Evolutionary conservation across 176 grass and related monocot species (phyloP).

Genomic region (Poa pratensis): DNA sequence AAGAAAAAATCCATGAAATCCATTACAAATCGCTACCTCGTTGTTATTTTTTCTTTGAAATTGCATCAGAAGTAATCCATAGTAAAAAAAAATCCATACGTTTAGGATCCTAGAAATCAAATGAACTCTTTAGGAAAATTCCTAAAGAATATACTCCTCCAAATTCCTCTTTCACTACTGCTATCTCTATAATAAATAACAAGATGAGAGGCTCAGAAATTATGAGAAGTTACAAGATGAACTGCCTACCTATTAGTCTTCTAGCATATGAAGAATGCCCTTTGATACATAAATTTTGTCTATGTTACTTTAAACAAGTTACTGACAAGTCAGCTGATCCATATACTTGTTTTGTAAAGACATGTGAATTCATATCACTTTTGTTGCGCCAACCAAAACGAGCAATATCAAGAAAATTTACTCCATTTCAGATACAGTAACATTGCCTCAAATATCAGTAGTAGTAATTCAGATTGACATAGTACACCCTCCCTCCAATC

Average conservation of each 20-base stretch:
- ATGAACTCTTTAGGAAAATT: neutral
- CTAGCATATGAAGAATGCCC: neutral
- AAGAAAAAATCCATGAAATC: no score
- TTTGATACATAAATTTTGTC: neutral
- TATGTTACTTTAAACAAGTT: neutral
- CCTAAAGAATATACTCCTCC: neutral
- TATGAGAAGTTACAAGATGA: neutral
- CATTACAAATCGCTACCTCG: no score
- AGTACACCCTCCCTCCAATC: no score
- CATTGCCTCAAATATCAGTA: no score
- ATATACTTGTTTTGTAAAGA: neutral
- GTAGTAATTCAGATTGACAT: no score
- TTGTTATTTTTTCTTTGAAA: neutral
- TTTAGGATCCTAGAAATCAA: neutral
- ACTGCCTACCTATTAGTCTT: slow-evolving; percentile 4
- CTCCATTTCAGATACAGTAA: neutral
- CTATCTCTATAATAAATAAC: neutral
- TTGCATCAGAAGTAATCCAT: neutral
- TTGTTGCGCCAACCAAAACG: slow-evolving; percentile 10
- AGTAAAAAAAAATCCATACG: neutral
- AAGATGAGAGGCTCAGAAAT: neutral
- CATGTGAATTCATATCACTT: neutral
- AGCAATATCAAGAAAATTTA: neutral
- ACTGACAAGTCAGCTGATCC: neutral
- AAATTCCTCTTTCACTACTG: neutral